Percentiles rank a stretch among this genome's conserved stretches.
Conservation (phyloP, 176 grass and related monocot species). For the Zea mays region Zm-B73-REFERENCE-NAM-5.0 NC_050101.1:88153501-88154000, state of each 20-base stretch:
- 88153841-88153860: not conserved
- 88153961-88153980: slow-evolving; percentile 35
- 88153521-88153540: not conserved
- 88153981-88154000: slow-evolving; percentile 3
- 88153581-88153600: not conserved
- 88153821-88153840: not conserved
- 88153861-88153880: not conserved
- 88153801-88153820: not conserved
- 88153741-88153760: not conserved
- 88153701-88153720: not conserved
- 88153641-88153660: not conserved
- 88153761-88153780: not conserved
- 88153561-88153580: slow-evolving; percentile 32
- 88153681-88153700: not conserved
- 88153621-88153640: not conserved
- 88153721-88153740: not conserved
- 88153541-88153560: not conserved
- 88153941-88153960: slow-evolving; percentile 27
- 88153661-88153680: not conserved
- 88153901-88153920: not conserved
- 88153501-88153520: not conserved
- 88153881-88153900: not conserved
- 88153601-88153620: not conserved
- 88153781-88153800: not conserved
- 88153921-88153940: not conserved